phyloP scores from a whole-genome alignment of 2,329 filamentous ascomycete genomes.

The Epichloe coenophiala region DNA sequence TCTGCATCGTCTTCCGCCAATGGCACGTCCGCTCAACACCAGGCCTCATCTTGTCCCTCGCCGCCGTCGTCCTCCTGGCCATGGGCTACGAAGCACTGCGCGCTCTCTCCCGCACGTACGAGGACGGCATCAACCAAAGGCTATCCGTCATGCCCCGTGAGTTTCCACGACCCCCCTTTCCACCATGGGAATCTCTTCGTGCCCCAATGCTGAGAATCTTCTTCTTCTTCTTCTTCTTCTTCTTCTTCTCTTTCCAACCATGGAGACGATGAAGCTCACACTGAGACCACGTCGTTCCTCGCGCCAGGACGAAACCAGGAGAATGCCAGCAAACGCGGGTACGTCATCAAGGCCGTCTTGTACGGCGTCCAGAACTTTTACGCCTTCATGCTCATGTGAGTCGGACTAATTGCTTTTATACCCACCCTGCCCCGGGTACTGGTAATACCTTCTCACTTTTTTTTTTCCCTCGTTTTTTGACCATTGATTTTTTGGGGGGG shows the following conservation, averaged over 20 bases:
- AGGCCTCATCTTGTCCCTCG: slow-evolving; percentile 68
- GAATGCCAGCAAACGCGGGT: slow-evolving; percentile 51
- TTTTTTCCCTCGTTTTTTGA: neutral
- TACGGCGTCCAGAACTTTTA: slow-evolving; percentile 96
- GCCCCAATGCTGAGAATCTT: slow-evolving; percentile 17
- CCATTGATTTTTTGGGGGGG: neutral
- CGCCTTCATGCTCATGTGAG: slow-evolving; percentile 98
- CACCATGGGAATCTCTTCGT: slow-evolving; percentile 4
- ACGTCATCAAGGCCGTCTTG: slow-evolving; percentile 65
- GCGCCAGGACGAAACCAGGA: slow-evolving; percentile 60
- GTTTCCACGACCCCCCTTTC: slow-evolving; percentile 14
- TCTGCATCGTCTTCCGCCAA: slow-evolving; percentile 88
- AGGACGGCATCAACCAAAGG: slow-evolving; percentile 38
- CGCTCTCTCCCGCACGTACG: slow-evolving; percentile 63
- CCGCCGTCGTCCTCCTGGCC: slow-evolving; percentile 68
- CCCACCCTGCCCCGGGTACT: no score
- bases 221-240: no score
- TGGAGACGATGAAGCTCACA: slow-evolving; percentile 29
- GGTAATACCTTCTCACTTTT: neutral
- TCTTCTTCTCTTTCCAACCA: neutral
- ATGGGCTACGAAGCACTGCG: slow-evolving; percentile 91
- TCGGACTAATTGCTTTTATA: no score
- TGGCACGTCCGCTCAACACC: slow-evolving; percentile 72
- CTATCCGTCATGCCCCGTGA: slow-evolving; percentile 40
- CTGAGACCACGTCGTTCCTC: slow-evolving; percentile 51